Evolutionary conservation across 1,284 basidiomycete species (phyloP), one percentile per base, ranked within the genome.

Genomic region (Naganishia sp.): DNA sequence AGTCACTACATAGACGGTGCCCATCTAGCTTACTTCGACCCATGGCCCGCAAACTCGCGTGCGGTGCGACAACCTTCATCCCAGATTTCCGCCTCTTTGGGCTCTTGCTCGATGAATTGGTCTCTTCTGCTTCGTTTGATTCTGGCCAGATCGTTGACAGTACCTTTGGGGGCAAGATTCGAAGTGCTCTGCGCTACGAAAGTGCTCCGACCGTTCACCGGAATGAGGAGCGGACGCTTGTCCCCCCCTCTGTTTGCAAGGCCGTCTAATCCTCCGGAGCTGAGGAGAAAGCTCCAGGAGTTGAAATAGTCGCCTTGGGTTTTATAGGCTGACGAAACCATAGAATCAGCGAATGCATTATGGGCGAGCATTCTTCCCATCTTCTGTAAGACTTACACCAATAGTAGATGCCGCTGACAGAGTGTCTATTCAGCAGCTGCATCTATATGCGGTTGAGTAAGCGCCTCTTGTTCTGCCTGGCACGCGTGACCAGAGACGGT

Each of bases 41-140:
- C 57, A 23, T 17, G 32, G 17, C 45, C 21, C 23, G 57, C 57
- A 46, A 67, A 67, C n/a, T 39, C 42, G 6, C 45, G 41, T 7
- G 61, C 66, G 7, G 51, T 31, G 5, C 53, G 45, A 35, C 66
- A 67, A 2, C 66, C 66, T 50, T 51, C 50, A 17, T 63, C 66
- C 66, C 66, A 67, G 17, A 63, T 49, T n/a, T 49, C 23, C 21
- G 56, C 28, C 10, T 53, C 52, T 9, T 50, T 21, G 13, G 43
- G 42, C 18, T 23, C 31, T 6, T 49, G n/a, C 3, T 25, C n/a
- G 21, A 47, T 55, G 35, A 65, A 11, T 15, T 45, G 17, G 3
- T 41, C 42, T 2, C 63, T 50, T 25, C 52, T 55, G 31, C 23
- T 39, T 9, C 10, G 23, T 5, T 18, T 63, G 21, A 46, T 6